Percentiles rank a stretch among this genome's conserved stretches.
phyloP scores from a whole-genome alignment of 2,329 filamentous ascomycete species.

The Neocatenulostroma microsporum region DNA sequence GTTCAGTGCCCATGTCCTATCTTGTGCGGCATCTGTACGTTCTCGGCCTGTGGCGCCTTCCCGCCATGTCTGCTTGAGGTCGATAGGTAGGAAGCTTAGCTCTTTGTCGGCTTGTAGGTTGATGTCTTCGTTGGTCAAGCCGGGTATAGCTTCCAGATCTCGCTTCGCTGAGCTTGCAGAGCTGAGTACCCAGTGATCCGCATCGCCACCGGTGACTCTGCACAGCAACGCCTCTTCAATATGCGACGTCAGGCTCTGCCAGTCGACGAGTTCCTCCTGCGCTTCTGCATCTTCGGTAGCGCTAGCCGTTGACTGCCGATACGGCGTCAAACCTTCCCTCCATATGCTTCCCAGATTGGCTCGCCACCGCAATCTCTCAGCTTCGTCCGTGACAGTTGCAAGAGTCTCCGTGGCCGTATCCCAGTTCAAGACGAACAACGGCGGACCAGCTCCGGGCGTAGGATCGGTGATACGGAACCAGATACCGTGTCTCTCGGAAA shows the following conservation, averaged over 20 bases:
- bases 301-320: slow-evolving; percentile 33
- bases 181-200: slow-evolving; percentile 48
- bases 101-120: slow-evolving; percentile 34
- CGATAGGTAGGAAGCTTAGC: slow-evolving; percentile 50
- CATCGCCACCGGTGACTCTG: slow-evolving; percentile 42
- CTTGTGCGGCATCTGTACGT: slow-evolving; percentile 54
- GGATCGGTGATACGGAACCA: slow-evolving; percentile 48
- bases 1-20: slow-evolving; percentile 54
- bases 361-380: slow-evolving; percentile 42
- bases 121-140: slow-evolving; percentile 34
- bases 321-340: slow-evolving; percentile 45
- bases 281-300: slow-evolving; percentile 25
- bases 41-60: slow-evolving; percentile 54
- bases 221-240: slow-evolving; percentile 44
- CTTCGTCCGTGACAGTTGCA: slow-evolving; percentile 33
- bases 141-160: slow-evolving; percentile 54
- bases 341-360: slow-evolving; percentile 51
- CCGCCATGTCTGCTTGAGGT: slow-evolving; percentile 56
- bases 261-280: slow-evolving; percentile 44
- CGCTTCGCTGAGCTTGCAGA: slow-evolving; percentile 50
- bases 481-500: slow-evolving; percentile 54
- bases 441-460: slow-evolving; percentile 9
- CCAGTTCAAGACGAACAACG: slow-evolving; percentile 53
- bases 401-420: slow-evolving; percentile 40
- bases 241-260: slow-evolving; percentile 43